Evolutionary conservation across 164 flowering plant genomes (phyloP), one percentile per base, ranked within the genome.

Genomic region (Akebia trifoliata): DNA sequence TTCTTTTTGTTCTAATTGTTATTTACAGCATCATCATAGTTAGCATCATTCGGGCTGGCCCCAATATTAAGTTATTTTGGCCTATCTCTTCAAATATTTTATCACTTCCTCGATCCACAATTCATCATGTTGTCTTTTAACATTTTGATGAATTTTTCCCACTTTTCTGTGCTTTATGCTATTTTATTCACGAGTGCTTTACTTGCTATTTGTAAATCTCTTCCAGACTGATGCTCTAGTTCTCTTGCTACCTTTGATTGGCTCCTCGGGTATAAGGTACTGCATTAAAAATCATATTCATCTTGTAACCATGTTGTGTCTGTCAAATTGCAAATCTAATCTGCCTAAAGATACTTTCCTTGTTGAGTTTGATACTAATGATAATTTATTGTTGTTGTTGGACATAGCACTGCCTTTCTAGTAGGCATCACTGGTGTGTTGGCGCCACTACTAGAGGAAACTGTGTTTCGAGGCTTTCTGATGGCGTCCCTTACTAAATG

Each of bases 361-460:
- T 8, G 5, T 38, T 15, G 46, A 21, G 26, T n/a, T n/a, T n/a
- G n/a, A n/a, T n/a, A n/a, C n/a, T n/a, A n/a, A n/a, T n/a, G n/a
- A n/a, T n/a, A n/a, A n/a, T n/a, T n/a, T n/a, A n/a, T n/a, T n/a
- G n/a, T 68, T 72, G 39, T 39, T 69, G 44, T 29, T 66, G 35
- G 39, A 22, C 50, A 31, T 60, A 93, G 98, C 78, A 93, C 98
- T 60, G 82, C 81, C 32, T 85, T 74, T 73, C 74, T 93, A 64
- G 64, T 93, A 43, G 97, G 90, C 57, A 72, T 93, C 63, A 83
- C 94, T 3, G 97, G 99, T 45, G 78, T 90, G 52, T 72, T 93
- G 66, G 97, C 97, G 51, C 97, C 99, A 40, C 36, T 93, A 53
- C 87, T 90, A 34, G 99, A 93, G 72, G 99, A 93, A 70, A 90